These are phyloP conservation scores for Nakazawaea holstii DNA, from an alignment of 805 yeast genomes.

Conservation along the genomic window DNA sequence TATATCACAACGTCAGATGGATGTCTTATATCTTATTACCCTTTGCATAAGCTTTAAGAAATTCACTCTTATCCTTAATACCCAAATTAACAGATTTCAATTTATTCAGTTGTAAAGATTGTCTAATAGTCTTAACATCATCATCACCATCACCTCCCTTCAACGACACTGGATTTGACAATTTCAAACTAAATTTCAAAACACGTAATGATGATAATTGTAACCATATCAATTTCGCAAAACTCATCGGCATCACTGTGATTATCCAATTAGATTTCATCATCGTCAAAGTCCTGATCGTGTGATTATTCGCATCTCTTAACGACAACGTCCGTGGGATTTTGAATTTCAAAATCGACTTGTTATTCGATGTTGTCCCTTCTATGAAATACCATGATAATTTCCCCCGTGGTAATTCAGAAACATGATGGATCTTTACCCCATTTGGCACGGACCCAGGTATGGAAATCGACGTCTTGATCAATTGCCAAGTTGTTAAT, in stretches of 20 bases:
- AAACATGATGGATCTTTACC: too few species aligned
- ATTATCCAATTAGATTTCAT: constrained; percentile 2
- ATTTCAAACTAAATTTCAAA: constrained; percentile 1
- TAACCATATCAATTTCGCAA: not conserved
- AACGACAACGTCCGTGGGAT: not conserved
- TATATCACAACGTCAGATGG: too few species aligned
- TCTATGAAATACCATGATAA: constrained; percentile 60
- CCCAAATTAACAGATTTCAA: constrained; percentile 6
- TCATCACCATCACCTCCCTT: too few species aligned
- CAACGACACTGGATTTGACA: not conserved
- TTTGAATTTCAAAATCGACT: constrained; percentile 57
- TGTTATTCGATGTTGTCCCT: constrained; percentile 84
- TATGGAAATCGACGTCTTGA: constrained; percentile 1
- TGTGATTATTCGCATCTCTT: not conserved
- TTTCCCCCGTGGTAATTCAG: constrained; percentile 26
- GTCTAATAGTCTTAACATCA: not conserved
- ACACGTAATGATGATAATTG: not conserved
- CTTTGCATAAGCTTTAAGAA: constrained; percentile 1
- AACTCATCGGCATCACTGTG: constrained; percentile 2
- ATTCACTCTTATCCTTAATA: constrained; percentile 1
- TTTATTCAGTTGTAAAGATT: not conserved
- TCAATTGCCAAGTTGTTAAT: constrained; percentile 23
- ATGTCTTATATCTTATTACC: not conserved
- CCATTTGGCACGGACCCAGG: too few species aligned
- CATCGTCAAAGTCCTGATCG: constrained; percentile 2